Evolutionary conservation across 371 early-diverging fungal genomes (phyloP).

Genomic region (Umbelopsis sp.): DNA sequence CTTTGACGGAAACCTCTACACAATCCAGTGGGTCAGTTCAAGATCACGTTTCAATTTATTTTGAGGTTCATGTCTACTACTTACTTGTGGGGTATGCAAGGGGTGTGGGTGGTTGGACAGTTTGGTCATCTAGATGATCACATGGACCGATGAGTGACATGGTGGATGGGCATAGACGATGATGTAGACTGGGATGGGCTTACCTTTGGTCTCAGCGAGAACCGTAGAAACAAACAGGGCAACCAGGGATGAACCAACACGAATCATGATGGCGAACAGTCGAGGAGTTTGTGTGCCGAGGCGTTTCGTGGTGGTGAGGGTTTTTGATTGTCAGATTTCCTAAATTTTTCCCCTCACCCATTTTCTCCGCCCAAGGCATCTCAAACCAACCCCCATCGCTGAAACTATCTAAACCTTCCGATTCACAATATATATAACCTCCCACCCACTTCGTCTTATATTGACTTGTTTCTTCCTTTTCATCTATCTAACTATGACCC

Average conservation of each 20-base stretch:
- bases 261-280: not conserved
- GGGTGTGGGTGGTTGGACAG: not conserved
- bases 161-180: not conserved
- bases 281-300: not conserved
- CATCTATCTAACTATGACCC: not conserved
- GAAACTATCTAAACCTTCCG: not conserved
- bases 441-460: not conserved
- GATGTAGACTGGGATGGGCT: not conserved
- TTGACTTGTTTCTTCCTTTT: not conserved
- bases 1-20: not conserved
- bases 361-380: no score
- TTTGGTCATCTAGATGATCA: not conserved
- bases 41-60: no score
- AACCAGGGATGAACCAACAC: not conserved
- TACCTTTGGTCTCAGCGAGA: not conserved
- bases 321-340: no score
- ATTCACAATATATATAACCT: not conserved
- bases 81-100: not conserved
- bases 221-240: not conserved
- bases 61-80: not conserved
- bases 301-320: not conserved
- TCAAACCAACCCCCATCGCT: no score
- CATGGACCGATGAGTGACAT: not conserved
- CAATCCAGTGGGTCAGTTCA: not conserved
- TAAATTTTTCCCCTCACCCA: no score